Conservation (phyloP, 306 rosid genomes). For the Dalbergia cultrata region DNA sequence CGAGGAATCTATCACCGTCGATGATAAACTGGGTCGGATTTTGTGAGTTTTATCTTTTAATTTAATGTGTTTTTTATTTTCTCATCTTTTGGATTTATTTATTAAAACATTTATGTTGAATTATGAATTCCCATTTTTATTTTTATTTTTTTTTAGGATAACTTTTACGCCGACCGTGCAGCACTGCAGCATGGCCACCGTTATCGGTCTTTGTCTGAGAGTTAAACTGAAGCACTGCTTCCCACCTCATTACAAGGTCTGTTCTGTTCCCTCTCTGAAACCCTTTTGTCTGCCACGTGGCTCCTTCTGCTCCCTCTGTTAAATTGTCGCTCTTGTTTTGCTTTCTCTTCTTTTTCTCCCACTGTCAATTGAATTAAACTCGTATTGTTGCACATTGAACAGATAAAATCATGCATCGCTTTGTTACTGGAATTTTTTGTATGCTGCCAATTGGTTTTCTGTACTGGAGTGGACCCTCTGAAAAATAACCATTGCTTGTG, state of each 20-base stretch:
- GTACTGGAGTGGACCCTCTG: conserved; percentile 7
- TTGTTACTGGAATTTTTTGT: conserved; percentile 16
- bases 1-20: conserved; percentile 92
- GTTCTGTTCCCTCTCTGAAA: conserved; percentile 40
- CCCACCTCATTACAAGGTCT: conserved; percentile 93
- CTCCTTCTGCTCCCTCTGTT: not conserved
- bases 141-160: conserved; percentile 61
- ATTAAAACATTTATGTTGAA: not conserved
- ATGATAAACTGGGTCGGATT: conserved; percentile 86
- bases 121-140: not conserved
- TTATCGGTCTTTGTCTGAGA: conserved; percentile 92
- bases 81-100: not conserved
- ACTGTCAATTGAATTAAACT: not conserved
- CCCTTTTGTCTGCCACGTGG: not conserved
- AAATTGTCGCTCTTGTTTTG: not conserved
- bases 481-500: not conserved
- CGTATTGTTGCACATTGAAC: not conserved
- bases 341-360: not conserved
- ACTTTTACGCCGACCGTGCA: conserved; percentile 96
- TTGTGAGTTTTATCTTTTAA: conserved; percentile 55
- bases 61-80: no score
- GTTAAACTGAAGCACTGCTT: conserved; percentile 83
- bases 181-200: conserved; percentile 99
- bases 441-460: not conserved
- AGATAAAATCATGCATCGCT: not conserved